phyloP scores from a whole-genome alignment of 1,284 basidiomycete species.

The Paramarasmius palmivorus region DNA sequence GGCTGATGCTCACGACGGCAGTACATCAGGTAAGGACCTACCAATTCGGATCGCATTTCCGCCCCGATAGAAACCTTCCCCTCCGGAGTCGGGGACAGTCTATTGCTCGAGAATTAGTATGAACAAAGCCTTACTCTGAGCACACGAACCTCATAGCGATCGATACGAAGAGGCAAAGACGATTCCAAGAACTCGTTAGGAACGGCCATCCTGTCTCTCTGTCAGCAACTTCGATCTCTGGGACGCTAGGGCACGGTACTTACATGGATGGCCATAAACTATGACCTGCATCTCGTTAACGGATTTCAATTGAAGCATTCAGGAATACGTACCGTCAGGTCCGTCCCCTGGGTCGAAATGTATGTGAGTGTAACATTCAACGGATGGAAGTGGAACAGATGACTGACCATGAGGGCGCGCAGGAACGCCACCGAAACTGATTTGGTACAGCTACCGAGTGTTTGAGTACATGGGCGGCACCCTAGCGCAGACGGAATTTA shows the following conservation, averaged over 20 bases:
- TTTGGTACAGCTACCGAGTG: slow-evolving; percentile 25
- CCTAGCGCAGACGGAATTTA: background rate
- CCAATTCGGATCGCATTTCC: slow-evolving; percentile 32
- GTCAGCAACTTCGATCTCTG: too few species aligned
- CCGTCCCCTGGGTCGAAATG: too few species aligned
- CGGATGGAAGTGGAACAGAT: too few species aligned
- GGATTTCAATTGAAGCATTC: too few species aligned
- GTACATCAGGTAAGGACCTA: slow-evolving; percentile 5
- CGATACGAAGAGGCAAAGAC: slow-evolving; percentile 29
- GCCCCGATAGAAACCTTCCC: slow-evolving; percentile 27
- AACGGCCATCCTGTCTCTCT: slow-evolving; percentile 13
- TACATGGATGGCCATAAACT: slow-evolving; percentile 33
- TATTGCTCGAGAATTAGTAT: background rate
- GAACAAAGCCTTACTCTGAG: too few species aligned
- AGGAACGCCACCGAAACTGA: slow-evolving; percentile 27
- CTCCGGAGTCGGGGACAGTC: slow-evolving; percentile 29
- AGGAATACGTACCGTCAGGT: too few species aligned
- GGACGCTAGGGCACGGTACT: slow-evolving; percentile 30
- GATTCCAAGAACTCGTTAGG: slow-evolving; percentile 21
- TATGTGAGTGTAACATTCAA: too few species aligned
- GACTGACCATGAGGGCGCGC: slow-evolving; percentile 23
- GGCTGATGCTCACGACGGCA: background rate
- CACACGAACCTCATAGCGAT: slow-evolving; percentile 23
- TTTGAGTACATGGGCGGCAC: background rate
- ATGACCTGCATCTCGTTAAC: too few species aligned